These are phyloP conservation scores for Filosporella fistucella DNA, from an alignment of 495 filamentous ascomycete genomes.

Conservation along the genomic window DNA sequence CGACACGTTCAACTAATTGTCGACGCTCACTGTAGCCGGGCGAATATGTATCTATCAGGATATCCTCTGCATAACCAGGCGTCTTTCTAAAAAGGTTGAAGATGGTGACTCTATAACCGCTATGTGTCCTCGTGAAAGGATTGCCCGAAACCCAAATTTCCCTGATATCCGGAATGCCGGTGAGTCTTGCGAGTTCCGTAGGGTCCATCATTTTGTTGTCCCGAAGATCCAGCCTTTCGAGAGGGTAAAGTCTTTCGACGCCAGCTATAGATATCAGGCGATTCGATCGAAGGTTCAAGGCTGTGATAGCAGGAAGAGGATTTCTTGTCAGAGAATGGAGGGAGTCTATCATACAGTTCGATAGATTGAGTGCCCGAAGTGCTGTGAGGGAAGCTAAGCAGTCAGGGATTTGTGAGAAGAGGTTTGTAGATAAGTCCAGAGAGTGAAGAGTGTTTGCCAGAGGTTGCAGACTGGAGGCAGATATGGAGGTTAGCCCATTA, in stretches of 20 bases:
- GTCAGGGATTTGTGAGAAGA: slow-evolving; percentile 88
- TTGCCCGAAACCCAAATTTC: slow-evolving; percentile 91
- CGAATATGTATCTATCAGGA: slow-evolving; percentile 78
- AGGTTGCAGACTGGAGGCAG: slow-evolving; percentile 67
- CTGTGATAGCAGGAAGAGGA: slow-evolving; percentile 88
- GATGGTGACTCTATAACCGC: slow-evolving; percentile 78
- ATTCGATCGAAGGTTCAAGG: slow-evolving; percentile 87
- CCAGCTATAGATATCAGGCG: slow-evolving; percentile 84
- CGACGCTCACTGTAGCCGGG: slow-evolving; percentile 80
- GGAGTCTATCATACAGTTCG: slow-evolving; percentile 95
- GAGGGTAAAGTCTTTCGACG: slow-evolving; percentile 79
- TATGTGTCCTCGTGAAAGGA: slow-evolving; percentile 84
- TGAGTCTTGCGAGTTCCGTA: slow-evolving; percentile 83
- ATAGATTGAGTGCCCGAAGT: slow-evolving; percentile 84
- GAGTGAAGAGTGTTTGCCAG: slow-evolving; percentile 84
- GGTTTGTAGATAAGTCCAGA: slow-evolving; percentile 85
- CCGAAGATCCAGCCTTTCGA: slow-evolving; percentile 86
- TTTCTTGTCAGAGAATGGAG: slow-evolving; percentile 81
- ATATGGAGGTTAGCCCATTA: slow-evolving; percentile 78
- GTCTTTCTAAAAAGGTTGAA: slow-evolving; percentile 96
- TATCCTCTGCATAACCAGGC: slow-evolving; percentile 85
- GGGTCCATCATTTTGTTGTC: slow-evolving; percentile 91
- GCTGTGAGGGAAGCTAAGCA: slow-evolving; percentile 76
- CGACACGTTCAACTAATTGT: slow-evolving; percentile 77
- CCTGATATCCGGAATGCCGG: slow-evolving; percentile 81